Percentiles rank a stretch among this genome's conserved stretches.
These are phyloP conservation scores for Cercospora citrullina DNA, from an alignment of 2,329 filamentous ascomycete species.

Conservation along the genomic window DNA sequence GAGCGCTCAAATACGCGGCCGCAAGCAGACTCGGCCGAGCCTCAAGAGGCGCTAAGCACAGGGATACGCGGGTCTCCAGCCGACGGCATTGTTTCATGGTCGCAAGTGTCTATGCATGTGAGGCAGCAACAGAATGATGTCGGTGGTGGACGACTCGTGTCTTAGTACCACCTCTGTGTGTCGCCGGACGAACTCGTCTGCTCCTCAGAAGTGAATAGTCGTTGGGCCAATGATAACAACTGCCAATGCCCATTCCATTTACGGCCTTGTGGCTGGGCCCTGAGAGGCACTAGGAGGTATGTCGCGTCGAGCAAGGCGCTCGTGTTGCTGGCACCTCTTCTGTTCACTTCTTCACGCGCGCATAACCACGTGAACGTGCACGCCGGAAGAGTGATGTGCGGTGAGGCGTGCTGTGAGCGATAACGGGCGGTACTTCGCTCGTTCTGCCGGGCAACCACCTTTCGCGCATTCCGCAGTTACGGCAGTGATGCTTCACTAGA, in stretches of 20 bases:
- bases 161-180: neutral
- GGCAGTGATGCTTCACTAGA: conserved; percentile 2
- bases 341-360: neutral
- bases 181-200: neutral
- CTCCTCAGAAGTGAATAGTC: neutral
- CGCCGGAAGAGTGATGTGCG: neutral
- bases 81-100: conserved; percentile 6
- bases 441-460: conserved; percentile 2
- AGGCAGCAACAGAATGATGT: neutral
- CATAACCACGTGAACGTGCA: neutral
- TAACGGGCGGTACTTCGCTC: neutral
- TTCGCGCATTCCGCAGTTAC: conserved; percentile 1
- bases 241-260: neutral
- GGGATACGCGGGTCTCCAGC: conserved; percentile 1
- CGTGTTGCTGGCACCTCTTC: neutral
- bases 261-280: neutral
- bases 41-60: neutral
- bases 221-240: neutral
- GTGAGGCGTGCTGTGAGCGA: conserved; percentile 1
- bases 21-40: conserved; percentile 3
- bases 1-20: neutral
- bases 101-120: conserved; percentile 1
- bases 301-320: neutral
- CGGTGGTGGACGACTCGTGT: neutral
- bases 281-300: neutral